Percentiles rank a stretch among this genome's conserved stretches.
Evolutionary conservation across 129 eudicot genomes (phyloP).

Genomic region (Erigeron canadensis): DNA sequence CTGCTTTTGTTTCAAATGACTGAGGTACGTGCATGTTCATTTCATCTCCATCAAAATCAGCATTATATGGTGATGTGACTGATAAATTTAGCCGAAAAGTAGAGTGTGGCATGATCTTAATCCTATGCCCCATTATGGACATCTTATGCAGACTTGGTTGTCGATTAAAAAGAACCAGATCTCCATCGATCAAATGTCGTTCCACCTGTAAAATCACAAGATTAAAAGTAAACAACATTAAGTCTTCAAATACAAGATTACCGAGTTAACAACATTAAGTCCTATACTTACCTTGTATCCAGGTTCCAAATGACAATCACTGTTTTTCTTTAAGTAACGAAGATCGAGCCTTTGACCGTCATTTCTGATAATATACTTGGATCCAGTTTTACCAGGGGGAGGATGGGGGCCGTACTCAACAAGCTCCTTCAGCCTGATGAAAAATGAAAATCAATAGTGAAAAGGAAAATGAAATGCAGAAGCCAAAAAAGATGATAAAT

Average conservation of each 20-base stretch:
- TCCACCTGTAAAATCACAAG: too few species aligned
- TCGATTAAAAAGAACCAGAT: neutral
- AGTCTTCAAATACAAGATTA: neutral
- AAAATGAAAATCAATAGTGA: neutral
- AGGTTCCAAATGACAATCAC: too few species aligned
- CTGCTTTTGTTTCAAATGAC: slow-evolving; percentile 93
- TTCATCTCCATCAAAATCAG: slow-evolving; percentile 99
- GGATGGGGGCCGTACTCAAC: slow-evolving; percentile 94
- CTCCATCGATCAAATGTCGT: neutral
- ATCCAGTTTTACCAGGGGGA: slow-evolving; percentile 96
- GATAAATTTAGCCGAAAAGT: slow-evolving; percentile 47
- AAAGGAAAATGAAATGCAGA: neutral
- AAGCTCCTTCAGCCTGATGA: slow-evolving; percentile 77
- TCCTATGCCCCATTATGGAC: neutral
- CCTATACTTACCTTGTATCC: too few species aligned
- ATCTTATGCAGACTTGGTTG: neutral
- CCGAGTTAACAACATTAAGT: too few species aligned
- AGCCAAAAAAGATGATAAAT: neutral
- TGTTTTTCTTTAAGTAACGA: slow-evolving; percentile 90
- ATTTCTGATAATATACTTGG: slow-evolving; percentile 88
- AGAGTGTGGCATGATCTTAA: too few species aligned
- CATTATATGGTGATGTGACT: slow-evolving; percentile 93
- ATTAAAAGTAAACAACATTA: neutral
- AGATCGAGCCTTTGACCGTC: slow-evolving; percentile 98
- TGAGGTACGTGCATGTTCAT: slow-evolving; percentile 99